These are phyloP conservation scores for Leccinum solheimii DNA, from an alignment of 1,284 basidiomycete genomes.

Conservation along the genomic window DNA sequence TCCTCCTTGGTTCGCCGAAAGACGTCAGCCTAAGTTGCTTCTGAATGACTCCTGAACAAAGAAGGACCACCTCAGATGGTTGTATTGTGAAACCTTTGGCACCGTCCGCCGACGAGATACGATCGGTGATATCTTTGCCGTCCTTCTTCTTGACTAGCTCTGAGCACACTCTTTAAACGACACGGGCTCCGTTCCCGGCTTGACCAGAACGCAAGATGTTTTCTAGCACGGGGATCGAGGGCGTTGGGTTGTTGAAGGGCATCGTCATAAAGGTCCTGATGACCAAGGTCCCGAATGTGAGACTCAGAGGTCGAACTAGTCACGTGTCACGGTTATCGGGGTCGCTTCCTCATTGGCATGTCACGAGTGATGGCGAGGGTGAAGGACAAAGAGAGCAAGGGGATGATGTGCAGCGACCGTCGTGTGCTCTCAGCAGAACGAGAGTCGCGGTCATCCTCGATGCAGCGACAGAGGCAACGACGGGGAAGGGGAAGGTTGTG, in stretches of 20 bases:
- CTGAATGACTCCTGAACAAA: slow-evolving; percentile 33
- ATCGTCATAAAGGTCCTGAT: neutral
- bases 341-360: no score
- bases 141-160: slow-evolving; percentile 19
- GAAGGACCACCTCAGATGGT: neutral
- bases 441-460: no score
- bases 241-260: slow-evolving; percentile 12
- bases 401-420: no score
- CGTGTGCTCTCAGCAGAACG: no score
- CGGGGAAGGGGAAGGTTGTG: no score
- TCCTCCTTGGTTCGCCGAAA: slow-evolving; percentile 44
- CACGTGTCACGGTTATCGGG: no score
- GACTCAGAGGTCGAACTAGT: no score
- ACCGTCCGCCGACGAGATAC: neutral
- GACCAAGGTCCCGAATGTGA: neutral
- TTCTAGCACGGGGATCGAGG: slow-evolving; percentile 35
- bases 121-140: slow-evolving; percentile 15
- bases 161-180: slow-evolving; percentile 30
- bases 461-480: no score
- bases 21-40: slow-evolving; percentile 47
- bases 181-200: slow-evolving; percentile 35
- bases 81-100: neutral
- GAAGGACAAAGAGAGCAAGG: no score
- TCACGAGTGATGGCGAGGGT: no score
- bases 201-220: slow-evolving; percentile 33